Evolutionary conservation across 306 rosid genomes (phyloP), one percentile per base, ranked within the genome.

Genomic region (Dryas drummondii): DNA sequence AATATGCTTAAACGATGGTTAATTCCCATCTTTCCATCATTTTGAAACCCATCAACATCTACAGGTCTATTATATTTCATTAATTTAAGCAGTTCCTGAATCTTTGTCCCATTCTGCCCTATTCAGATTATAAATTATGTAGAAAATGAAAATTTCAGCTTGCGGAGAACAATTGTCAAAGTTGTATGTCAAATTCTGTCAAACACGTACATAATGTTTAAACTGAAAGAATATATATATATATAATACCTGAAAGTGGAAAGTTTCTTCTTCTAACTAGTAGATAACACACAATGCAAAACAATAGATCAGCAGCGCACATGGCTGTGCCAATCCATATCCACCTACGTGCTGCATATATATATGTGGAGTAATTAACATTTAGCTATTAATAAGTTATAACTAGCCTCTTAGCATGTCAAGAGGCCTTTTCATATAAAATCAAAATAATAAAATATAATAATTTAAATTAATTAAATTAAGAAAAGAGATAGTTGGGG

Each of bases 331-430:
- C 65, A 26, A 65, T 68, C 69, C 63, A 40, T 59, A 58, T 49
- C 74, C 80, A 71, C 58, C 70, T 70, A 63, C 44, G 52, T 49
- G 76, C 50, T 72, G 22, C 46, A 27, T 42, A 9, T 47, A 47
- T 9, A 22, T 22, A 22, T 22, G 22, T 22, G 16, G 1, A 22
- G 22, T 22, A 22, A 22, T 22, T 1, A 64, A 64, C 68, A 64
- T 14, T 63, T 42, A n/a, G 19, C 3, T 66, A 19, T 10, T n/a
- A 9, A 10, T 10, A 65, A 22, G 19, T 16, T 15, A 62, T 13
- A 37, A 60, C 22, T 22, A 22, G 22, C 22, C 22, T 22, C 22
- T 22, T 22, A 22, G 22, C 22, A 22, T 22, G 22, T 22, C 22
- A 22, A 22, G 22, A 22, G 22, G 22, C 22, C 22, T 22, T 22